phyloP scores from a whole-genome alignment of 768 basidiomycete species.

The Mycena crocata region DNA sequence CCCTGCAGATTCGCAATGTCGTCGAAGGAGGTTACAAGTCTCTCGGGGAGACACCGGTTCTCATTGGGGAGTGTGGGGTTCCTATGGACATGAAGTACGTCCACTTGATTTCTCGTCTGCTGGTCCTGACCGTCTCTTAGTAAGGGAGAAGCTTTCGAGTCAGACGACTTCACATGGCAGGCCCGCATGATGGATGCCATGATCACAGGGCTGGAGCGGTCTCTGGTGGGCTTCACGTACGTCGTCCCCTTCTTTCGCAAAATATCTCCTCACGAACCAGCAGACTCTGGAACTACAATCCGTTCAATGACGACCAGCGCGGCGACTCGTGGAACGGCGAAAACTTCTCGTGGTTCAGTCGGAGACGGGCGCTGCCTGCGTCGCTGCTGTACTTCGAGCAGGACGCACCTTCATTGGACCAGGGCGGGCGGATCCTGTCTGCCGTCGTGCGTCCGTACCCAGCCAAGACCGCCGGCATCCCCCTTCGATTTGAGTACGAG shows the following conservation, averaged over 20 bases:
- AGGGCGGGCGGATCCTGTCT: slow-evolving; percentile 81
- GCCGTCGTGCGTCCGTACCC: slow-evolving; percentile 92
- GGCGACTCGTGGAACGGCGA: slow-evolving; percentile 98
- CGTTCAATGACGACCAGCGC: slow-evolving; percentile 77
- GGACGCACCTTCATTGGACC: slow-evolving; percentile 77
- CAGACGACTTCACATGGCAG: slow-evolving; percentile 86
- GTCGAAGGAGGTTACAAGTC: slow-evolving; percentile 74
- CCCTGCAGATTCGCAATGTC: slow-evolving; percentile 83
- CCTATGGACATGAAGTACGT: slow-evolving; percentile 98
- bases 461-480: slow-evolving; percentile 90
- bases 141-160: slow-evolving; percentile 74
- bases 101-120: background rate
- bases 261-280: background rate
- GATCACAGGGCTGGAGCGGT: slow-evolving; percentile 82
- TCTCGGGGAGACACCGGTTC: slow-evolving; percentile 84
- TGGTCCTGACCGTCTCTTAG: slow-evolving; percentile 49
- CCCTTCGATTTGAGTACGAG: slow-evolving; percentile 79
- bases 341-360: slow-evolving; percentile 96
- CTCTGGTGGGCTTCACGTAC: slow-evolving; percentile 87
- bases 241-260: slow-evolving; percentile 50
- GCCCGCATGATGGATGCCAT: slow-evolving; percentile 94
- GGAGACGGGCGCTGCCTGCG: slow-evolving; percentile 64
- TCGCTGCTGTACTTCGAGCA: slow-evolving; percentile 70
- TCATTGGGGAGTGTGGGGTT: slow-evolving; percentile 94
- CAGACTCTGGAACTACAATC: slow-evolving; percentile 97